Evolutionary conservation across 345 rosid genomes (phyloP).

Genomic region (Moringa oleifera): DNA sequence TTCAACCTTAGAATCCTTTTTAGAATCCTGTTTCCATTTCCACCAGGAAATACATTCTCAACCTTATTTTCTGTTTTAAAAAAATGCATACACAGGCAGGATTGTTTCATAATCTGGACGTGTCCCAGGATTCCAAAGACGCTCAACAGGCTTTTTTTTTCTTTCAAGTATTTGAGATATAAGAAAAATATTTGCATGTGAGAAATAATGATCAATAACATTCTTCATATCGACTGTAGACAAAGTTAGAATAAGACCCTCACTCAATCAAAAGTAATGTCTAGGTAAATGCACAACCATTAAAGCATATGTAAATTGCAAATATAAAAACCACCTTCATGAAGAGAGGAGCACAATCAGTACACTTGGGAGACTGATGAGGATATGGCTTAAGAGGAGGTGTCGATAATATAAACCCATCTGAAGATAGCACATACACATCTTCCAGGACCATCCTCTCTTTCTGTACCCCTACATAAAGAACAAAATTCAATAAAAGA

Average conservation of each 20-base stretch:
- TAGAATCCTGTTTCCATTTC: not conserved
- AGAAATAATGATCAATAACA: not conserved
- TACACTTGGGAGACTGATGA: conserved; percentile 34
- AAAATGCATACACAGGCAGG: not conserved
- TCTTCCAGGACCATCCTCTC: conserved; percentile 45
- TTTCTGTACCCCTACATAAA: conserved; percentile 44
- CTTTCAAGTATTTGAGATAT: not conserved
- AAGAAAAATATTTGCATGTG: too few relatives aligned
- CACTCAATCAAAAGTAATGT: not conserved
- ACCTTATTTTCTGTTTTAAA: not conserved
- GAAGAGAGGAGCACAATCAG: conserved; percentile 41
- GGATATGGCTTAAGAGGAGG: conserved; percentile 34
- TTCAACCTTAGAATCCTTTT: too few relatives aligned
- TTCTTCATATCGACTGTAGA: not conserved
- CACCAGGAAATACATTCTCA: not conserved
- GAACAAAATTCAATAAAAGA: not conserved
- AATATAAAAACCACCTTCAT: conserved; percentile 24
- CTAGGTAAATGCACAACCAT: too few relatives aligned
- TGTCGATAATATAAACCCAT: conserved; percentile 26
- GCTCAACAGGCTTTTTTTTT: not conserved
- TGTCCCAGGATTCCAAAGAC: not conserved
- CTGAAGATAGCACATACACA: conserved; percentile 31
- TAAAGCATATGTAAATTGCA: not conserved
- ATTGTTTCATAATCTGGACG: too few relatives aligned
- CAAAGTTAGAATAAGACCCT: not conserved